A percentile compares a stretch with the other conserved stretches of the same genome.
Evolutionary conservation across 345 rosid species (phyloP).

Genomic region (Triadica sebifera): DNA sequence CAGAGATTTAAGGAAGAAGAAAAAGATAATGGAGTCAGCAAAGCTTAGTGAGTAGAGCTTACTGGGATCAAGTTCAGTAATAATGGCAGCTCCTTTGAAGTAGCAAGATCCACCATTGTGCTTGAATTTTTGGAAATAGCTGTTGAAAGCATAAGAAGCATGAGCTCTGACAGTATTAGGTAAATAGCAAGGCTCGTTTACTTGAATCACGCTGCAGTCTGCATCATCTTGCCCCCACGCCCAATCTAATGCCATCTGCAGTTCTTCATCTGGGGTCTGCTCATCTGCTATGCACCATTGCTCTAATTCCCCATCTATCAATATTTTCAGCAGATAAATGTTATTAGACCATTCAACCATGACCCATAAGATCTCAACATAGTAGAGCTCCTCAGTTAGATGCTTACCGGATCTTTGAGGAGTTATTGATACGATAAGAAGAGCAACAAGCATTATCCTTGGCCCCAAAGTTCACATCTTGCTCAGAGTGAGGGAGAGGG

Average conservation of each 20-base stretch:
- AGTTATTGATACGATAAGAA: constrained; percentile 36
- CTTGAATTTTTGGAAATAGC: constrained; percentile 63
- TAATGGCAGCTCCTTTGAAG: constrained; percentile 75
- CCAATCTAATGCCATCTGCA: constrained; percentile 69
- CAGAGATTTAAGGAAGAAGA: not conserved
- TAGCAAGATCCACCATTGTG: constrained; percentile 67
- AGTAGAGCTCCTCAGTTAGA: not conserved
- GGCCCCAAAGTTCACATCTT: constrained; percentile 40
- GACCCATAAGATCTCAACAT: not conserved
- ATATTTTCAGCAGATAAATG: not conserved
- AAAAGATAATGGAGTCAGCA: not conserved
- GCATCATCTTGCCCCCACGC: constrained; percentile 68
- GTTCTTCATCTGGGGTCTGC: constrained; percentile 62
- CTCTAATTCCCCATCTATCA: constrained; percentile 48
- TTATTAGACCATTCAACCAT: not conserved
- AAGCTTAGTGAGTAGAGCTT: constrained; percentile 19
- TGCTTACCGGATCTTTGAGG: constrained; percentile 44
- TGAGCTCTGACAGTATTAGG: constrained; percentile 70
- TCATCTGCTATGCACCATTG: constrained; percentile 84
- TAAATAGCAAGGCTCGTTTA: constrained; percentile 56
- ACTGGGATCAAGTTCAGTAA: constrained; percentile 77
- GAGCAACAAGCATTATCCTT: constrained; percentile 43
- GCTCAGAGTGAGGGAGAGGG: constrained; percentile 27
- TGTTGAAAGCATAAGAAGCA: constrained; percentile 77
- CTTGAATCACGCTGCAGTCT: constrained; percentile 57